Evolutionary conservation across 1,284 basidiomycete species (phyloP).

Genomic region (Moesziomyces aphidis): DNA sequence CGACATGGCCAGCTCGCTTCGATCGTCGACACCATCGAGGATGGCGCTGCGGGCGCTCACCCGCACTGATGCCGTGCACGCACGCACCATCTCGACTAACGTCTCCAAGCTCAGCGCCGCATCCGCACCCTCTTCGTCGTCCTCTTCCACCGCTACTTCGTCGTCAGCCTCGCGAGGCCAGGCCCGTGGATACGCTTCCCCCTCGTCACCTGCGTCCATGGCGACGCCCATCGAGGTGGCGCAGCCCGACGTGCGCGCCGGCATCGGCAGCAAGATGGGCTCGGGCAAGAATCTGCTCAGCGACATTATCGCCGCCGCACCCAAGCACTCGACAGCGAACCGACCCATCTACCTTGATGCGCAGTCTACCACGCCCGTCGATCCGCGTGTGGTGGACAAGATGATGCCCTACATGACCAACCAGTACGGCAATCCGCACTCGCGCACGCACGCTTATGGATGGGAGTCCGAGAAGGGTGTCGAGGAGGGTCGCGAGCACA

Average conservation of each 20-base stretch:
- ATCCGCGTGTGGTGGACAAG: slow-evolving; percentile 94
- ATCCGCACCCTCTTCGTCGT: slow-evolving; percentile 8
- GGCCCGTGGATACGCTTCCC: slow-evolving; percentile 44
- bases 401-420: slow-evolving; percentile 97
- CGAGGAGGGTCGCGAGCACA: slow-evolving; percentile 88
- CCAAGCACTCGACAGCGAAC: slow-evolving; percentile 47
- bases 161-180: slow-evolving; percentile 9
- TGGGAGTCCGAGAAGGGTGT: slow-evolving; percentile 98
- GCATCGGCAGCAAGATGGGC: slow-evolving; percentile 50
- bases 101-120: slow-evolving; percentile 12
- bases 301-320: slow-evolving; percentile 43
- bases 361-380: slow-evolving; percentile 88
- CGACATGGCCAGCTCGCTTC: slow-evolving; percentile 30
- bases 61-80: slow-evolving; percentile 14
- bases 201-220: slow-evolving; percentile 56
- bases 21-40: slow-evolving; percentile 33
- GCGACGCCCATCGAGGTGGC: slow-evolving; percentile 59
- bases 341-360: slow-evolving; percentile 67
- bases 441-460: slow-evolving; percentile 96
- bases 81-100: slow-evolving; percentile 22
- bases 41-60: slow-evolving; percentile 36
- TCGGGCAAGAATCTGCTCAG: slow-evolving; percentile 44
- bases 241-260: slow-evolving; percentile 48
- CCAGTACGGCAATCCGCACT: slow-evolving; percentile 98
- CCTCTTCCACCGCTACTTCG: slow-evolving; percentile 1